phyloP scores from a whole-genome alignment of 208 protist species.

The Angomonas ambiguus region DNA sequence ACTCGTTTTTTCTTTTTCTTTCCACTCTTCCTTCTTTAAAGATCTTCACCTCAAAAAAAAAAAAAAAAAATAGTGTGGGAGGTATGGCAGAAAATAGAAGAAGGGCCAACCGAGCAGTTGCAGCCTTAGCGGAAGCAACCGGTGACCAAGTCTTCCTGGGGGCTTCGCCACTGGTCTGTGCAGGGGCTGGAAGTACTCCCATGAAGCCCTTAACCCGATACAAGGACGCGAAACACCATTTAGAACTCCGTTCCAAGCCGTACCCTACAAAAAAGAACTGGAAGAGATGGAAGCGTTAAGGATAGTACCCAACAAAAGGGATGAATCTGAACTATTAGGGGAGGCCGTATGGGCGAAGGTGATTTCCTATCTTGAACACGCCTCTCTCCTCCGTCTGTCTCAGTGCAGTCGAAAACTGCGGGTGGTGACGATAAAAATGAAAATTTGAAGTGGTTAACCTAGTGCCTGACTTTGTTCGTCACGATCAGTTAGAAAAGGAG shows the following conservation, averaged over 20 bases:
- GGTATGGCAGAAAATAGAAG: background rate
- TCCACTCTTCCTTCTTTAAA: background rate
- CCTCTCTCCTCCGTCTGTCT: slow-evolving; percentile 23
- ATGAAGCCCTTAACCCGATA: slow-evolving; percentile 29
- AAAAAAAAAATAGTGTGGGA: background rate
- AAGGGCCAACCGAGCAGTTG: slow-evolving; percentile 56
- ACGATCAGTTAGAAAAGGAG: slow-evolving; percentile 18
- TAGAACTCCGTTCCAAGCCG: slow-evolving; percentile 17
- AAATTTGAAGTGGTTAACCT: slow-evolving; percentile 28
- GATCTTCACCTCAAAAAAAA: background rate
- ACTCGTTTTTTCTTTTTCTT: background rate
- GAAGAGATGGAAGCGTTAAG: slow-evolving; percentile 31
- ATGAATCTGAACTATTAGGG: slow-evolving; percentile 37
- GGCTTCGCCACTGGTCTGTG: slow-evolving; percentile 23
- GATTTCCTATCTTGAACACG: slow-evolving; percentile 25
- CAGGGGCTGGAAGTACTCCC: background rate
- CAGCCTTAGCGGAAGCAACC: slow-evolving; percentile 41
- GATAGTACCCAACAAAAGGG: slow-evolving; percentile 24
- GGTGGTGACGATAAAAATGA: slow-evolving; percentile 16
- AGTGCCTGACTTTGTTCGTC: slow-evolving; percentile 33
- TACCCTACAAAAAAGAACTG: slow-evolving; percentile 35
- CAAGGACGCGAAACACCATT: slow-evolving; percentile 25
- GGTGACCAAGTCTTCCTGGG: slow-evolving; percentile 10
- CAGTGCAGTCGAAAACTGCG: slow-evolving; percentile 50
- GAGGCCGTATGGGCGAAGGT: slow-evolving; percentile 29